Conservation (phyloP, 2,329 filamentous ascomycete genomes). For the Zasmidium angulare region DNA sequence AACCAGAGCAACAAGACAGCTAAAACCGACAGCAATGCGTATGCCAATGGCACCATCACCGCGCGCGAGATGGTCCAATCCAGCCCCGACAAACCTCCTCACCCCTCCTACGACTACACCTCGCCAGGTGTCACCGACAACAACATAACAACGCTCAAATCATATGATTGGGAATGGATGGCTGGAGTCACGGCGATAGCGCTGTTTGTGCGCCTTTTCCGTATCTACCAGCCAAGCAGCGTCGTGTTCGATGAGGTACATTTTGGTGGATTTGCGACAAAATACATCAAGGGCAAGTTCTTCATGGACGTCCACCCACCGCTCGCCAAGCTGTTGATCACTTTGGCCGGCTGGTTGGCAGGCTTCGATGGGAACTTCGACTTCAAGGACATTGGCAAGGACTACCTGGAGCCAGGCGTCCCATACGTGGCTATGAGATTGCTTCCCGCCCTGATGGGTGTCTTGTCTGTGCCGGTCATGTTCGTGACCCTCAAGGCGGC, state of each 20-base stretch:
- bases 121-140: conserved; percentile 82
- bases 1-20: conserved; percentile 13
- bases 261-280: conserved; percentile 96
- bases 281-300: conserved; percentile 99
- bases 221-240: conserved; percentile 92
- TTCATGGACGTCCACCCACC: conserved; percentile 99
- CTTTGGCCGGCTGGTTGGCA: conserved; percentile 88
- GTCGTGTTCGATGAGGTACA: conserved; percentile 99
- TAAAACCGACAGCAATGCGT: conserved; percentile 10
- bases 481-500: conserved; percentile 90
- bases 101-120: conserved; percentile 58
- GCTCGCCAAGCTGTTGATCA: conserved; percentile 93
- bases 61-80: conserved; percentile 24
- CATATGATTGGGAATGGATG: conserved; percentile 79
- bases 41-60: conserved; percentile 19
- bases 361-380: conserved; percentile 96
- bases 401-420: conserved; percentile 90
- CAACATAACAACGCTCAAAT: conserved; percentile 84
- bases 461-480: conserved; percentile 85
- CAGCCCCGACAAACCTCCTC: conserved; percentile 35
- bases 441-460: conserved; percentile 84
- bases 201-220: conserved; percentile 80
- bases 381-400: conserved; percentile 99
- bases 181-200: conserved; percentile 71
- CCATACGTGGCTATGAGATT: conserved; percentile 98